Base-by-base conservation (phyloP, 495 filamentous ascomycete species). In the Penicillium goetzii region DNA sequence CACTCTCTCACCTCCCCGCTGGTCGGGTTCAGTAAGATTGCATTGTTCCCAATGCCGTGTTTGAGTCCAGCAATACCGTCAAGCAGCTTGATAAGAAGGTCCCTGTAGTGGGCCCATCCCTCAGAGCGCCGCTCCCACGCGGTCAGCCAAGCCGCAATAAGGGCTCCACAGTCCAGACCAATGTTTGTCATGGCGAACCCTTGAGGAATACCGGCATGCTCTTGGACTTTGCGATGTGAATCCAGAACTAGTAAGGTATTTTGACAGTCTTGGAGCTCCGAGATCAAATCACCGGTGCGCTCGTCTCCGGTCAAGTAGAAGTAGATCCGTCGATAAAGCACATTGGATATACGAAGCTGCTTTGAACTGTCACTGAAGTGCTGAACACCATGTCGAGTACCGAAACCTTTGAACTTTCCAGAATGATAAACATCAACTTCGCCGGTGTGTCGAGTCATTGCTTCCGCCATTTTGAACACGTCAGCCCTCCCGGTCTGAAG, bases 351-450 rank as follows among this genome's bases (percentile, higher is more conserved):
- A 8, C 82, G 79, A 8, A 78, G 76, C 50, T 84, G 82, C 56
- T 84, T 84, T 3, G 78, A 73, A 60, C 78, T 81, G 53, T 84
- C 81, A 23, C 74, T 68, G 61, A 73, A 84, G 57, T 84, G 82
- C 59, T 83, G 81, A 12, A 84, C 78, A 10, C 81, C 81, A 47
- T 84, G 82, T n/a, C 82, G 70, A 2, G 81, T 82, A 11, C 82
- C 82, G 19, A 84, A 75, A 0, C 81, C 82, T 59, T 78, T 80
- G 67, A 74, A 81, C 1, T 67, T 64, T 0, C 82, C 82, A 14
- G 76, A 56, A 56, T 84, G 82, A 52, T 84, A 84, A 3, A 80
- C 76, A 55, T 83, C 82, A 0, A 84, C 82, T 50, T 84, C 82
- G 6, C 77, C 75, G 1, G 78, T 82, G 49, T 84, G 82, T 14